Evolutionary conservation across 495 filamentous ascomycete species (phyloP), one percentile per base, ranked within the genome.

Genomic region (Daldinia bambusicola): DNA sequence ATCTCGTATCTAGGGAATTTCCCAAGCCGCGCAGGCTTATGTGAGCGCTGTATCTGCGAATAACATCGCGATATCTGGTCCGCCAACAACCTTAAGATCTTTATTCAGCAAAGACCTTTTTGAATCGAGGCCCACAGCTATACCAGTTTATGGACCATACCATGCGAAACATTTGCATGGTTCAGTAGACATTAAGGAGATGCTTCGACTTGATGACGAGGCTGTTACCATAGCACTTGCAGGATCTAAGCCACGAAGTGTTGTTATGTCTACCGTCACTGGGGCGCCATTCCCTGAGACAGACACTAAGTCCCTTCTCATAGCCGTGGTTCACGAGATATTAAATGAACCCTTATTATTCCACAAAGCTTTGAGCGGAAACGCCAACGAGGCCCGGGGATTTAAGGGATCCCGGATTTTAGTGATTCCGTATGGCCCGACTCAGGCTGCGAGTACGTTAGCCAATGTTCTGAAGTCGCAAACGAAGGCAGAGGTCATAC

Each of bases 71-170:
- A 85, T 97, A 56, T 94, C 92, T 71, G 93, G 90, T n/a, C 91
- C 93, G 2, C 93, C 93, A 2, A 76, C 79, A 3, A 87, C 87
- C 0, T 82, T 93, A 13, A 81, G 84, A 45, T 73, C 82, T 1
- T 82, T 95, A 26, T 85, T 90, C 68, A 79, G 85, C 32, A 80
- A 79, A n/a, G 78, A 81, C 16, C 69, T 84, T 9, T 79, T 91
- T 31, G 83, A 84, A 57, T 77, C 84, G 56, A 89, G 89, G 71
- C 85, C 85, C 1, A 83, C 86, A 5, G 84, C 84, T n/a, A 87
- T 91, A 48, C 89, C 91, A 0, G 88, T 96, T 20, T 89, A 91
- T 69, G 93, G 90, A 0, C 91, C 93, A 1, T 96, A 93, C 72
- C 93, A 97, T 80, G 92, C 93, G 12, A 71, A 84, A 1, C 92